Percentiles rank a stretch among this genome's conserved stretches.
phyloP scores from a whole-genome alignment of 1,284 basidiomycete genomes.

The Apiotrichum domesticum region DNA sequence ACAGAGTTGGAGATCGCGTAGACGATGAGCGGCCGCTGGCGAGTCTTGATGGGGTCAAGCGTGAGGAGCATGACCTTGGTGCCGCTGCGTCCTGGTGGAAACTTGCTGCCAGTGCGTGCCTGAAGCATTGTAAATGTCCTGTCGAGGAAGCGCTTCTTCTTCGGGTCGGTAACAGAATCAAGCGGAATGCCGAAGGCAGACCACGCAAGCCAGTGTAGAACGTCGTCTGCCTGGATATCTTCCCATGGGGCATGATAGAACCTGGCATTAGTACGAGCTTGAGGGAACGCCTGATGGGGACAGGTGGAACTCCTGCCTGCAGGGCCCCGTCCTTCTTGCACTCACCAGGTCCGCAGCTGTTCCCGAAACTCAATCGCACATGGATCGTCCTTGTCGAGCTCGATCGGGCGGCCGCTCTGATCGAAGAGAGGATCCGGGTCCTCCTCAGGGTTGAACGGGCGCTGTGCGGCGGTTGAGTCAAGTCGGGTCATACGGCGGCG shows the following conservation, averaged over 20 bases:
- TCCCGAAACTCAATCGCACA: conserved; percentile 45
- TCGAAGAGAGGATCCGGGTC: conserved; percentile 15
- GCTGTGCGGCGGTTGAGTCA: not conserved
- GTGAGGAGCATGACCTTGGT: conserved; percentile 64
- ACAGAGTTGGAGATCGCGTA: conserved; percentile 59
- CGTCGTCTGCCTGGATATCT: conserved; percentile 58
- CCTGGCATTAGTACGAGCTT: conserved; percentile 47
- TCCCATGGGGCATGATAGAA: conserved; percentile 71
- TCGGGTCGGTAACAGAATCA: conserved; percentile 45
- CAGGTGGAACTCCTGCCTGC: no score
- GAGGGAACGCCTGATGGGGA: no score
- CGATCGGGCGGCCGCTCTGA: conserved; percentile 5
- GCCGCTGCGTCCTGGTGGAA: conserved; percentile 60
- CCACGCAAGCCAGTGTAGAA: conserved; percentile 79
- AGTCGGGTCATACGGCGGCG: not conserved
- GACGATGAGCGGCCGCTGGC: conserved; percentile 62
- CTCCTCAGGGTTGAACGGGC: conserved; percentile 5
- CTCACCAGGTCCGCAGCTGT: conserved; percentile 44
- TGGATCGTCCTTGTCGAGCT: conserved; percentile 32
- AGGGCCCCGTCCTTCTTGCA: not conserved
- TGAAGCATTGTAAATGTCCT: conserved; percentile 61
- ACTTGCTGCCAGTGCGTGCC: conserved; percentile 61
- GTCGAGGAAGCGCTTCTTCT: conserved; percentile 54
- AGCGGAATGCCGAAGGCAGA: conserved; percentile 65
- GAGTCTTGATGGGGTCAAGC: conserved; percentile 63